phyloP scores from a whole-genome alignment of 1,139 yeast species.

The Debaryomyces robertsiae region DNA sequence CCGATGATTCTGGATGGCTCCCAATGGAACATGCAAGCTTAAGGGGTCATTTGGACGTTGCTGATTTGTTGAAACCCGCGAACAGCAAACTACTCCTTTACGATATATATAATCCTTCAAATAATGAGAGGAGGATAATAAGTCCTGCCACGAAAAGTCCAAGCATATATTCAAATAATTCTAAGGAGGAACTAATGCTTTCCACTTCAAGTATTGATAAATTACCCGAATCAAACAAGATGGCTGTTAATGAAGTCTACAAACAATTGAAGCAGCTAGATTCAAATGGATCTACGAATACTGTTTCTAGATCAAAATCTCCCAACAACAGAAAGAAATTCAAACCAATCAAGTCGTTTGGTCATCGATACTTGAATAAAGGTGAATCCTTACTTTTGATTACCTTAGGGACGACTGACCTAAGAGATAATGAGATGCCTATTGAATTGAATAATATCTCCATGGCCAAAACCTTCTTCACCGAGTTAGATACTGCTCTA shows the following conservation, averaged over 20 bases:
- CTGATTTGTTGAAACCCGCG: conserved; percentile 58
- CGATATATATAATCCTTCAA: conserved; percentile 43
- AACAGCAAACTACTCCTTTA: conserved; percentile 37
- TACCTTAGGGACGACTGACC: conserved; percentile 86
- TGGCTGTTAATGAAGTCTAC: conserved; percentile 41
- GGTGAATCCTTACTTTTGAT: conserved; percentile 72
- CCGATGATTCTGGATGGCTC: conserved; percentile 93
- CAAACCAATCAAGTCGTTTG: conserved; percentile 76
- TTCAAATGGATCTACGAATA: conserved; percentile 13
- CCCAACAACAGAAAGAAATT: conserved; percentile 33
- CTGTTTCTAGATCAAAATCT: conserved; percentile 23
- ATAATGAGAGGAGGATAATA: conserved; percentile 39
- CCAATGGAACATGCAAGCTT: conserved; percentile 96
- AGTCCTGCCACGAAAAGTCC: conserved; percentile 22
- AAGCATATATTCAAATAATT: conserved; percentile 2
- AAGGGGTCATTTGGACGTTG: conserved; percentile 79
- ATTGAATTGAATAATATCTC: conserved; percentile 75
- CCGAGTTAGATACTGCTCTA: conserved; percentile 87
- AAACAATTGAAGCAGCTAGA: conserved; percentile 38
- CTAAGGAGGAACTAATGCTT: conserved; percentile 18
- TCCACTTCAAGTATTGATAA: conserved; percentile 40
- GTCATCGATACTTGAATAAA: conserved; percentile 70
- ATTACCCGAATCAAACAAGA: conserved; percentile 40
- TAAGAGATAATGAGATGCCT: conserved; percentile 61
- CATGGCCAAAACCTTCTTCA: conserved; percentile 69